Evolutionary conservation across 1,284 basidiomycete species (phyloP).

Genomic region (Tilletia horrida): DNA sequence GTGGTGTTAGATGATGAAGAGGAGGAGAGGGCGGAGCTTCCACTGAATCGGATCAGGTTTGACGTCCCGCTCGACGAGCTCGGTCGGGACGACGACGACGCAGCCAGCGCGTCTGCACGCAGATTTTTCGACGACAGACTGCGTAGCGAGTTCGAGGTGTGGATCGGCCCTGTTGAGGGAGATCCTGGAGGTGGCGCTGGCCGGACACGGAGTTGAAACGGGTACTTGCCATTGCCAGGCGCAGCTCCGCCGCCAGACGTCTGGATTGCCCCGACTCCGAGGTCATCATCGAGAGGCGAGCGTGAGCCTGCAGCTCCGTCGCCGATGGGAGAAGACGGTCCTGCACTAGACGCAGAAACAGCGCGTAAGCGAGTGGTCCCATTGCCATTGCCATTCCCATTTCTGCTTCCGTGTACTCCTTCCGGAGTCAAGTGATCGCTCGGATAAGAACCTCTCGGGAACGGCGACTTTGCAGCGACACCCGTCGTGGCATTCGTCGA

Average conservation of each 20-base stretch:
- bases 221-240: background rate
- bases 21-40: background rate
- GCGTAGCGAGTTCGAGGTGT: background rate
- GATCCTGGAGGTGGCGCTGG: background rate
- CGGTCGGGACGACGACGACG: background rate
- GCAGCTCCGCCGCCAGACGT: too few relatives aligned
- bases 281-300: too few relatives aligned
- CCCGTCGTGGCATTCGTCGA: too few relatives aligned
- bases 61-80: too few relatives aligned
- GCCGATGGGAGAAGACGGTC: background rate
- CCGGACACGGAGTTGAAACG: background rate
- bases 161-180: too few relatives aligned
- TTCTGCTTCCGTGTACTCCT: too few relatives aligned
- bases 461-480: too few relatives aligned
- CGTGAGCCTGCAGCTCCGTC: too few relatives aligned
- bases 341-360: background rate
- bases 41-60: background rate
- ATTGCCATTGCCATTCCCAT: background rate
- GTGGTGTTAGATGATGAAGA: background rate
- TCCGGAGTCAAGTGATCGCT: too few relatives aligned
- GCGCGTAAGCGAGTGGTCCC: background rate
- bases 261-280: too few relatives aligned
- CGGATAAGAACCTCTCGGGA: too few relatives aligned
- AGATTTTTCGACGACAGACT: slow-evolving; percentile 11
- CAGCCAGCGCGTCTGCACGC: background rate